Base-by-base conservation (phyloP, 2,329 filamentous ascomycete genomes). In the Arthroderma uncinatum region DNA sequence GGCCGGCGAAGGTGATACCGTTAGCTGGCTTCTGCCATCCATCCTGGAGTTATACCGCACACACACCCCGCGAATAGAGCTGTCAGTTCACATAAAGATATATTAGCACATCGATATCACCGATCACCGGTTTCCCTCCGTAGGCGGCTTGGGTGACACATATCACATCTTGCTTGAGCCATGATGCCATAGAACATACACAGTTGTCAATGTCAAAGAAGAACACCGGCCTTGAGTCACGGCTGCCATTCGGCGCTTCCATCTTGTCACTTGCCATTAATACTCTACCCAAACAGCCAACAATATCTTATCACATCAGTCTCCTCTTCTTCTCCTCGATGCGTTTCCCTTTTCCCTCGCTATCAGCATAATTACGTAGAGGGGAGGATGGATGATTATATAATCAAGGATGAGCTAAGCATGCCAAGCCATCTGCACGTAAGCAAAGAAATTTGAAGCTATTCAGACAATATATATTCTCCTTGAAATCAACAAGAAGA, bases 171-270 rank as follows among this genome's bases (percentile, higher is more conserved):
- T 9, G 39, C 28, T n/a, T n/a, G n/a, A n/a, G n/a, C n/a, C n/a
- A n/a, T n/a, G 21, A 52, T 23, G 53, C 12, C 53, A 21, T 42
- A 42, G 37, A 39, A 52, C 80, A 62, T 76, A 84, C 82, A 73
- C 94, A 98, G 69, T 98, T 98, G 78, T 98, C 93, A 68, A 98
- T 97, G 70, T 98, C 93, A 68, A 96, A 97, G 71, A 82, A 84
- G 70, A 84, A 81, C 19, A 87, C 77, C 1, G 79, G 77, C 61
- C 81, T 70, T 60, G 67, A 63, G 62, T 76, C 72, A 59, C 44
- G 23, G 23, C 10, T 30, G 12, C 23, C 44, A 25, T 30, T 48
- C 7, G 25, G 2, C 53, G n/a, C 16, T 16, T 44, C 53, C 25
- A 40, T 44, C 19, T 53, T 14, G 36, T 53, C 50, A 19, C 30